phyloP scores from a whole-genome alignment of 148 eudicot species.

The Persicaria tinctoria region DNA sequence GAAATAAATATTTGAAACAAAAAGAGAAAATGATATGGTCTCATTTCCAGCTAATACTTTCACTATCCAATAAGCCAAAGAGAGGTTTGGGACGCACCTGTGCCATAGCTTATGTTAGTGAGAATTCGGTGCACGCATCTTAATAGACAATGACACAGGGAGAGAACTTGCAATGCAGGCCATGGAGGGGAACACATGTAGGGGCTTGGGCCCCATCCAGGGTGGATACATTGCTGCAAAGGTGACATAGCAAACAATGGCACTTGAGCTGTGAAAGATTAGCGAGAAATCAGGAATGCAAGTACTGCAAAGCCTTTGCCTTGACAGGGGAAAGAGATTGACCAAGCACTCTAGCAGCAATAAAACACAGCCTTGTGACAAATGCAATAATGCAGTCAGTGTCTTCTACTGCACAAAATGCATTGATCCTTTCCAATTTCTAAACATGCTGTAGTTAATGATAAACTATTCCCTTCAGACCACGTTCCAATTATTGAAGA shows the following conservation, averaged over 20 bases:
- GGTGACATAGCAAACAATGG: background rate
- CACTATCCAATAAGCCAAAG: background rate
- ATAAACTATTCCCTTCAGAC: background rate
- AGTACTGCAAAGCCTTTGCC: background rate
- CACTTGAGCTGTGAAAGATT: background rate
- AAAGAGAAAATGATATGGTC: background rate
- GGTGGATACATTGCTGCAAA: constrained; percentile 5
- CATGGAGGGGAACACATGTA: background rate
- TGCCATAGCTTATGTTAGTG: background rate
- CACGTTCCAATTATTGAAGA: background rate
- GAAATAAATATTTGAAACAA: background rate
- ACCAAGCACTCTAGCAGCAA: background rate
- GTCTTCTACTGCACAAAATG: background rate
- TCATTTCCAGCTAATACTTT: background rate
- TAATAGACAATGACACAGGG: background rate
- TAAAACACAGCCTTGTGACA: constrained; percentile 1
- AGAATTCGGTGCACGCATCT: constrained; percentile 1
- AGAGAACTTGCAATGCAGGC: background rate
- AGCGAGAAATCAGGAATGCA: background rate
- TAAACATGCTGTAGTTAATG: background rate
- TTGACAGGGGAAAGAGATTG: background rate
- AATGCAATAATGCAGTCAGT: constrained; percentile 7
- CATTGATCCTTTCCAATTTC: background rate
- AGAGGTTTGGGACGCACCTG: background rate
- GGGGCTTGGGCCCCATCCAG: background rate